These are phyloP conservation scores for Pleurotus ostreatus DNA, from an alignment of 768 basidiomycete genomes.

Conservation along the genomic window DNA sequence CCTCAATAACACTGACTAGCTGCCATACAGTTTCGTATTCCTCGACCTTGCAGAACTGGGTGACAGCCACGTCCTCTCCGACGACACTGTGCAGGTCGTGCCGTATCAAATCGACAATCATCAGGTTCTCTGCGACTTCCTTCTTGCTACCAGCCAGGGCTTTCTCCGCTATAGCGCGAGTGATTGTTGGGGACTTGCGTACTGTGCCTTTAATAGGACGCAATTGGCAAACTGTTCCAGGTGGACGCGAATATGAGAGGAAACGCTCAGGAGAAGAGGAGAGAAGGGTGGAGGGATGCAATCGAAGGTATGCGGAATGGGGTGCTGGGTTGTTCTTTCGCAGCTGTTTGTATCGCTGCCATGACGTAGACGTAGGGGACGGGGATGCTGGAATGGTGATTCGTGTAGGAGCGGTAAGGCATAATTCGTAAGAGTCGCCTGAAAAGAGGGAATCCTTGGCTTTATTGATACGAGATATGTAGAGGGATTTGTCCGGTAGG, in stretches of 20 bases:
- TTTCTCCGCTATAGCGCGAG: slow-evolving; percentile 62
- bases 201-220: slow-evolving; percentile 95
- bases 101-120: slow-evolving; percentile 96
- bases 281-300: slow-evolving; percentile 73
- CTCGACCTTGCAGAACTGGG: slow-evolving; percentile 83
- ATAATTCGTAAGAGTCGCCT: slow-evolving; percentile 93
- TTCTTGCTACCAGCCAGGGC: slow-evolving; percentile 65
- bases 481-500: slow-evolving; percentile 55
- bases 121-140: slow-evolving; percentile 94
- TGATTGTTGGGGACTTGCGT: slow-evolving; percentile 62
- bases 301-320: slow-evolving; percentile 76
- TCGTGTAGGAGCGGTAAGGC: slow-evolving; percentile 73
- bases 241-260: slow-evolving; percentile 71
- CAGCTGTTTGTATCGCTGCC: slow-evolving; percentile 72
- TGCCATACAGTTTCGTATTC: slow-evolving; percentile 95
- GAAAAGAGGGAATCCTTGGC: slow-evolving; percentile 74
- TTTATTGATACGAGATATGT: slow-evolving; percentile 62
- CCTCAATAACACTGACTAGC: slow-evolving; percentile 91
- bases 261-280: slow-evolving; percentile 93
- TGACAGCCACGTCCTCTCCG: slow-evolving; percentile 77
- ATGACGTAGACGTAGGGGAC: slow-evolving; percentile 45
- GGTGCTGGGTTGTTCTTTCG: slow-evolving; percentile 83
- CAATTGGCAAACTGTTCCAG: slow-evolving; percentile 66
- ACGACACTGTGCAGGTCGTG: slow-evolving; percentile 87
- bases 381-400: slow-evolving; percentile 40